phyloP scores from a whole-genome alignment of 2,329 filamentous ascomycete species.

The Rugonectria rugulosa region DNA sequence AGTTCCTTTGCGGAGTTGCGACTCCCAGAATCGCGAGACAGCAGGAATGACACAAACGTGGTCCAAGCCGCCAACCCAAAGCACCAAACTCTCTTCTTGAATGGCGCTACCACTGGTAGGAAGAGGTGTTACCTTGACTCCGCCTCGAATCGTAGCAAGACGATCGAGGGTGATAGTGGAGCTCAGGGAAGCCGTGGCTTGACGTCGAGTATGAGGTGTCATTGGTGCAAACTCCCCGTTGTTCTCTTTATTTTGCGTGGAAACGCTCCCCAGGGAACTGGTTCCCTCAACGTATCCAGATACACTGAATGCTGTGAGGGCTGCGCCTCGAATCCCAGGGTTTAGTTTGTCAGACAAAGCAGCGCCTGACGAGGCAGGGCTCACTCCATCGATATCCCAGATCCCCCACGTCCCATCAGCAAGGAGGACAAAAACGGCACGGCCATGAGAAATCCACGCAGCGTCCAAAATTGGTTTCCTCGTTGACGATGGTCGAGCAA shows the following conservation, averaged over 20 bases:
- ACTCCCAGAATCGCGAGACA: constrained; percentile 66
- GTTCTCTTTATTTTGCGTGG: constrained; percentile 45
- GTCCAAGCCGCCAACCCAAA: constrained; percentile 65
- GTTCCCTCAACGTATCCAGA: constrained; percentile 69
- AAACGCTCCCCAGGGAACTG: constrained; percentile 57
- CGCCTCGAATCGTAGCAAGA: constrained; percentile 59
- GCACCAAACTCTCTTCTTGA: constrained; percentile 61
- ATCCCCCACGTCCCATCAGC: constrained; percentile 73
- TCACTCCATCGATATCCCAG: constrained; percentile 69
- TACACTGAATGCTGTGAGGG: constrained; percentile 64
- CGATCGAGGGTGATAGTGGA: constrained; percentile 57
- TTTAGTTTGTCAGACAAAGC: constrained; percentile 59
- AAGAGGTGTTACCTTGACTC: constrained; percentile 58
- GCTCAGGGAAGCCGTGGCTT: constrained; percentile 56
- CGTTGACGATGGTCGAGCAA: constrained; percentile 55
- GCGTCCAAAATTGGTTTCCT: constrained; percentile 70
- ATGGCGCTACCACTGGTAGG: constrained; percentile 52
- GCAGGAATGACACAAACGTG: constrained; percentile 65
- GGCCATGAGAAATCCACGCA: constrained; percentile 67
- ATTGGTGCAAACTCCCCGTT: constrained; percentile 66
- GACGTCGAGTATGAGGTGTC: constrained; percentile 68
- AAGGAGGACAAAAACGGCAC: constrained; percentile 64
- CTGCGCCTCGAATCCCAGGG: constrained; percentile 63
- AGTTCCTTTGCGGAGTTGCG: constrained; percentile 60
- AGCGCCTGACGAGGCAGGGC: constrained; percentile 52